Base-by-base conservation (phyloP, 805 yeast genomes). In the Saccharomycopsis javanensis region DNA sequence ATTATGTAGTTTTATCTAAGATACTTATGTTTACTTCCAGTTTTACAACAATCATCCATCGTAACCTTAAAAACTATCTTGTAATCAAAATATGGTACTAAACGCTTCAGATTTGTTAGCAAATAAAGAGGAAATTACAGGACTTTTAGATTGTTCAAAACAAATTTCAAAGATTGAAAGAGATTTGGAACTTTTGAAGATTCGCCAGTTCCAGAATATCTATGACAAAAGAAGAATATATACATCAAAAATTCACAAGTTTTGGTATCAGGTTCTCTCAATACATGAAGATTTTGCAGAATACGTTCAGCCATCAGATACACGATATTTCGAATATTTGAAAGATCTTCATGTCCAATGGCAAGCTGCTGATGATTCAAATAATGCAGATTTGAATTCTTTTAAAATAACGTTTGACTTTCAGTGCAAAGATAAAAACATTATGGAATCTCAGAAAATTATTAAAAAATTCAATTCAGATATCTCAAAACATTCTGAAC, bases 261-360 rank as follows among this genome's bases (percentile, higher is more conserved):
- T 92, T 69, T 92, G 98, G 98, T 85, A 86, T 64, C 79, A 85
- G 55, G 96, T 87, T 0, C 70, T 92, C 10, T 89, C 91, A 1
- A 88, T 87, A 66, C 86, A 86, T 64, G 85, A 86, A 54, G 96
- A 88, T 62, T 86, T 92, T 66, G 85, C 87, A 15, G 96, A 90
- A 61, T 88, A 80, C 67, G 73, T 91, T 18, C 77, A 82, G 31
- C 81, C 85, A 1, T 87, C 85, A 38, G 97, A 91, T 69, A 81
- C 83, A 71, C 83, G 83, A 67, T 85, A 79, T 64, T 68, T 90
- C 52, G 97, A 90, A 64, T 68, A 70, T 52, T 78, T 91, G 57
- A 72, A 70, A 34, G 86, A 87, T 60, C 72, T 92, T 6, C 76
- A 76, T 60, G 85, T 92, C 2, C 70, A 78, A 15, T 80, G 81